phyloP scores from a whole-genome alignment of 805 yeast species.

The Citeromyces matritensis region DNA sequence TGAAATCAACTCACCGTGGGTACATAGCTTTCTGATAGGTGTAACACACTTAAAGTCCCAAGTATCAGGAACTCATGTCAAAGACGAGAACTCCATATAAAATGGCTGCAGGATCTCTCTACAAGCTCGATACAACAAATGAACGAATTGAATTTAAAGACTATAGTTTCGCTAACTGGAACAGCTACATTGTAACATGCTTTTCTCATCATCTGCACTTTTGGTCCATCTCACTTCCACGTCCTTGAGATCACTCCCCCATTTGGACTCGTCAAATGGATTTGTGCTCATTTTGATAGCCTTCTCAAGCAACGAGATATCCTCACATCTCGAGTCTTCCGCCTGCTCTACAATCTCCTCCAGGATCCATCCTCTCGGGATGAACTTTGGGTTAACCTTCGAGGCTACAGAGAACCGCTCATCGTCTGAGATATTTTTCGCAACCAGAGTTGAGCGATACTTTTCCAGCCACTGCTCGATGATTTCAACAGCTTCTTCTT shows the following conservation, averaged over 20 bases:
- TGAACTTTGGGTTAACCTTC: conserved; percentile 57
- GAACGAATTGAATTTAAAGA: too few relatives aligned
- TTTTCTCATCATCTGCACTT: conserved; percentile 30
- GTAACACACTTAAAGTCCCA: too few relatives aligned
- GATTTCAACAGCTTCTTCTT: conserved; percentile 23
- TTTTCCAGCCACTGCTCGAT: conserved; percentile 34
- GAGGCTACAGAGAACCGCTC: conserved; percentile 26
- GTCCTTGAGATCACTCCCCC: conserved; percentile 54
- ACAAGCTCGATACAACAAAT: too few relatives aligned
- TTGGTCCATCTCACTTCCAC: conserved; percentile 41
- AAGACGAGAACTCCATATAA: too few relatives aligned
- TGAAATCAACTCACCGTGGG: too few relatives aligned
- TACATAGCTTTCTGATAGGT: too few relatives aligned
- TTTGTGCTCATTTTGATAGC: conserved; percentile 55
- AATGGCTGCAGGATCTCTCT: too few relatives aligned
- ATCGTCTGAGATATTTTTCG: conserved; percentile 19
- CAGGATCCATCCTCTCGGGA: conserved; percentile 76
- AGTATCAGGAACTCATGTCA: too few relatives aligned
- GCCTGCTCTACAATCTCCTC: conserved; percentile 62
- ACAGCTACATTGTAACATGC: conserved; percentile 70
- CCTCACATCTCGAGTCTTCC: conserved; percentile 34
- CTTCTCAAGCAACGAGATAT: conserved; percentile 36
- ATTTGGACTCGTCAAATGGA: conserved; percentile 56
- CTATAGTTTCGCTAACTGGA: too few relatives aligned
- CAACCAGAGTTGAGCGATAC: conserved; percentile 28